Percentiles rank a stretch among this genome's conserved stretches.
These are phyloP conservation scores for Alternaria sp. DNA, from an alignment of 2,329 filamentous ascomycete species.

Conservation along the genomic window DNA sequence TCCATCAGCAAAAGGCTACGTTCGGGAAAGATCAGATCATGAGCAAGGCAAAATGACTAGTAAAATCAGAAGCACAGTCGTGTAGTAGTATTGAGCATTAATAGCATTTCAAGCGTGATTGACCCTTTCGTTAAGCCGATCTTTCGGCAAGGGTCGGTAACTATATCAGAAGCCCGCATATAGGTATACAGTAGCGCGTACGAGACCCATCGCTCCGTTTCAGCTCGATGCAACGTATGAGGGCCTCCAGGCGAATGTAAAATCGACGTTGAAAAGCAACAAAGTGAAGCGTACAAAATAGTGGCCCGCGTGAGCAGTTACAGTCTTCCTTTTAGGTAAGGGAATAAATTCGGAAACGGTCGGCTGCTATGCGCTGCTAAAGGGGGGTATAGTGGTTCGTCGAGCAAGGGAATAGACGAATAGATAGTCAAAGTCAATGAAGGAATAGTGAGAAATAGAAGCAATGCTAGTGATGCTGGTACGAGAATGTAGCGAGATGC, in stretches of 20 bases:
- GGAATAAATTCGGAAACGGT: constrained; percentile 26
- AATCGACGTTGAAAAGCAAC: constrained; percentile 12
- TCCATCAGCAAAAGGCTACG: constrained; percentile 5
- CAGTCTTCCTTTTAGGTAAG: constrained; percentile 48
- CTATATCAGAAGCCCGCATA: constrained; percentile 30
- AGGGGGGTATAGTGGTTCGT: constrained; percentile 47
- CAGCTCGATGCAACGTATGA: constrained; percentile 19
- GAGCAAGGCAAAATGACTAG: constrained; percentile 9
- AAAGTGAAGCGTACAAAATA: constrained; percentile 38
- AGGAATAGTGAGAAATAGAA: constrained; percentile 24
- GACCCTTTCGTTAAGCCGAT: constrained; percentile 16
- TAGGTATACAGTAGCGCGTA: constrained; percentile 23
- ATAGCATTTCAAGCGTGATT: constrained; percentile 20
- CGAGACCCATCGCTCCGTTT: constrained; percentile 27
- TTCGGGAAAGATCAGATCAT: not conserved
- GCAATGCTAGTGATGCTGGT: constrained; percentile 44
- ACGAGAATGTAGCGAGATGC: constrained; percentile 30
- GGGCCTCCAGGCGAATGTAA: constrained; percentile 8
- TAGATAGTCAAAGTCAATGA: constrained; percentile 5
- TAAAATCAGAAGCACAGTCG: constrained; percentile 6
- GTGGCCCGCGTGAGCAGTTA: constrained; percentile 53
- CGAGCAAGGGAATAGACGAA: constrained; percentile 19
- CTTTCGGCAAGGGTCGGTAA: constrained; percentile 20
- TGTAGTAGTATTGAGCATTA: constrained; percentile 15
- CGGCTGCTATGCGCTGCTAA: constrained; percentile 23